A percentile compares a stretch with the other conserved stretches of the same genome.
Evolutionary conservation across 176 grass and related monocot genomes (phyloP).

Genomic region (Oryza longistaminata): DNA sequence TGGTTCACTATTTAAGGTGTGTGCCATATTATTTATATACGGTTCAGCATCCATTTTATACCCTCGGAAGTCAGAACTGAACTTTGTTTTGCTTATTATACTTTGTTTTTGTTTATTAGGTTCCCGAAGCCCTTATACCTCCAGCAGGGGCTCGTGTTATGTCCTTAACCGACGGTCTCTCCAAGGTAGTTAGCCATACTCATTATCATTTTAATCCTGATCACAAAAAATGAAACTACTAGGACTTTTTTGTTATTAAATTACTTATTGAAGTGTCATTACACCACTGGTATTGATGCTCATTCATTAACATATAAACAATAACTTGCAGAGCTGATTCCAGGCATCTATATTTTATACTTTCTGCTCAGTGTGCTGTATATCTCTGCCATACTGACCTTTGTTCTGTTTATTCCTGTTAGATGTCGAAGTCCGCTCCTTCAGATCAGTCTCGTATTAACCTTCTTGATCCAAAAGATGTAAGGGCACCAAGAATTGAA

Average conservation of each 20-base stretch:
- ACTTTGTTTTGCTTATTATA: slow-evolving; percentile 26
- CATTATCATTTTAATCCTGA: neutral
- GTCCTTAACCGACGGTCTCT: slow-evolving; percentile 95
- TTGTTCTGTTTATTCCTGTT: slow-evolving; percentile 39
- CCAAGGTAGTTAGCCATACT: slow-evolving; percentile 66
- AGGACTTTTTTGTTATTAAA: neutral
- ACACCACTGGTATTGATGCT: slow-evolving; percentile 13
- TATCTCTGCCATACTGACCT: slow-evolving; percentile 10
- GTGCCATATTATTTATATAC: slow-evolving; percentile 22
- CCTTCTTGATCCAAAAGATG: slow-evolving; percentile 96
- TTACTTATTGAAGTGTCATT: neutral
- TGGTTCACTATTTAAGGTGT: slow-evolving; percentile 78
- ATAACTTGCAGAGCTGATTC: slow-evolving; percentile 21
- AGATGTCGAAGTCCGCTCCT: slow-evolving; percentile 99
- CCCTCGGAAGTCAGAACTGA: slow-evolving; percentile 5
- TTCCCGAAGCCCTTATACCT: slow-evolving; percentile 92
- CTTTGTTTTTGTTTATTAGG: slow-evolving; percentile 53
- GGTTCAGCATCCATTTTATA: slow-evolving; percentile 17
- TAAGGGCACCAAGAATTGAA: slow-evolving; percentile 45
- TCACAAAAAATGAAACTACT: neutral
- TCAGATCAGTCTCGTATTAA: slow-evolving; percentile 98
- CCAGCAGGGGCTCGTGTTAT: slow-evolving; percentile 90
- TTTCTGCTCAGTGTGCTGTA: neutral
- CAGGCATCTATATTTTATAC: slow-evolving; percentile 12
- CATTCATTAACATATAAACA: neutral